These are phyloP conservation scores for Populus deltoides DNA, from an alignment of 345 rosid genomes.

Conservation along the genomic window DNA sequence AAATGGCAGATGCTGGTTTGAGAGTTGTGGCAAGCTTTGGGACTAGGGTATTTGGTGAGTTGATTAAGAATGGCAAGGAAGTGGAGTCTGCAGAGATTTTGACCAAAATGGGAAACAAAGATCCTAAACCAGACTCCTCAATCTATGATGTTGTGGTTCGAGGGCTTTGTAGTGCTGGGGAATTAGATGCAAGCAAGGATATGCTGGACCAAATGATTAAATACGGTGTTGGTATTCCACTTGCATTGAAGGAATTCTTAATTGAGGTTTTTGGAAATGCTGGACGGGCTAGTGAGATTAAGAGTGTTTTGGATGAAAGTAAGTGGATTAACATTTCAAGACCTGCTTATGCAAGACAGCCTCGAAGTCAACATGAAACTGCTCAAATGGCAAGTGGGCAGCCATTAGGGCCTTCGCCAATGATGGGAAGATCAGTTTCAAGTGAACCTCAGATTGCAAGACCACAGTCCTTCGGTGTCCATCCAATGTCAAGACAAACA, in stretches of 20 bases:
- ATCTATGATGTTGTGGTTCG: slow-evolving; percentile 79
- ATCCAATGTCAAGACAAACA: slow-evolving; percentile 10
- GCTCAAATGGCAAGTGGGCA: slow-evolving; percentile 20
- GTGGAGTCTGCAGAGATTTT: slow-evolving; percentile 61
- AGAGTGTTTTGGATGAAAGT: slow-evolving; percentile 50
- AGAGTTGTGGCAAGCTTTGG: slow-evolving; percentile 92
- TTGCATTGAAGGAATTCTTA: slow-evolving; percentile 52
- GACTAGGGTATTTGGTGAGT: slow-evolving; percentile 57
- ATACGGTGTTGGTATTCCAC: slow-evolving; percentile 60
- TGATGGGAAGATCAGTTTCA: slow-evolving; percentile 1
- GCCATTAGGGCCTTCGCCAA: slow-evolving; percentile 9
- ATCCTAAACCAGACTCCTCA: slow-evolving; percentile 84
- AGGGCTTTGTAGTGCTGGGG: slow-evolving; percentile 69
- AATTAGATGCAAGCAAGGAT: slow-evolving; percentile 53
- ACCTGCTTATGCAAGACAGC: slow-evolving; percentile 5
- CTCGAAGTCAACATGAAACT: slow-evolving; percentile 8
- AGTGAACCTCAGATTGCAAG: slow-evolving; percentile 10
- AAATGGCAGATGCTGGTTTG: slow-evolving; percentile 72
- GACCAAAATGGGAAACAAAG: slow-evolving; percentile 85
- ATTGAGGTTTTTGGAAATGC: slow-evolving; percentile 47
- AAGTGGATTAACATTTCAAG: slow-evolving; percentile 34
- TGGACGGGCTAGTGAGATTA: slow-evolving; percentile 63
- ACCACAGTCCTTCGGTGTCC: slow-evolving; percentile 2
- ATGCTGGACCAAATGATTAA: slow-evolving; percentile 66
- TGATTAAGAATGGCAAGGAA: slow-evolving; percentile 70